Evolutionary conservation across 345 rosid genomes (phyloP), one percentile per base, ranked within the genome.

Genomic region (Gossypium australe): DNA sequence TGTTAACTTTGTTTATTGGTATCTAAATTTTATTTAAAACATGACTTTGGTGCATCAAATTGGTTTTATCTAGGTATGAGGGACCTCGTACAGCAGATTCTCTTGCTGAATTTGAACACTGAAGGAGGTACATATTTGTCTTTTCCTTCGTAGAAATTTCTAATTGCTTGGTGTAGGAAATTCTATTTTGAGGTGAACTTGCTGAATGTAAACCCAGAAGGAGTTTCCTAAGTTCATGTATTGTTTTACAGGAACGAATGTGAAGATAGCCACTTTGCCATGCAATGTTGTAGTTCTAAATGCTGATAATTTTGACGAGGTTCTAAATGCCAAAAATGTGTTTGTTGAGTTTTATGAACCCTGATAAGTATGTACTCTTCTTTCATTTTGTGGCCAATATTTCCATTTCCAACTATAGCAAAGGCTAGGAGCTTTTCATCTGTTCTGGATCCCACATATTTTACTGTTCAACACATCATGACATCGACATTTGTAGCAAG

Each of bases 311-410:
- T 95, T 95, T 74, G 82, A 88, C 76, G 93, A 86, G 81, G 48
- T 93, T n/a, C n/a, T n/a, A n/a, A n/a, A n/a, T n/a, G n/a, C 84
- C 71, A 95, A 95, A 80, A 96, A 95, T 84, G 97, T 95, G 38
- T 75, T 95, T 83, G 92, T 93, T 78, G 99, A 95, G 82, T 93
- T 95, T 82, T 95, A 93, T 80, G 99, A 97, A 27, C 99, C 99
- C 57, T 95, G 97, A 97, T 94, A 75, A 79, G 86, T 69, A 49
- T 60, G 65, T 70, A 25, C 47, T 17, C 2, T 51, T 56, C 16
- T 9, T 73, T 48, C 52, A 12, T 3, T 20, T 75, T 11, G 11
- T 41, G 57, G 16, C 4, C 1, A 44, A 12, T 69, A 59, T 3
- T 49, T 25, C 0, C 47, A 10, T 34, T 29, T 65, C 13, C n/a